Evolutionary conservation across 179 eudicot species (phyloP).

Genomic region (Amaranthus tricolor): DNA sequence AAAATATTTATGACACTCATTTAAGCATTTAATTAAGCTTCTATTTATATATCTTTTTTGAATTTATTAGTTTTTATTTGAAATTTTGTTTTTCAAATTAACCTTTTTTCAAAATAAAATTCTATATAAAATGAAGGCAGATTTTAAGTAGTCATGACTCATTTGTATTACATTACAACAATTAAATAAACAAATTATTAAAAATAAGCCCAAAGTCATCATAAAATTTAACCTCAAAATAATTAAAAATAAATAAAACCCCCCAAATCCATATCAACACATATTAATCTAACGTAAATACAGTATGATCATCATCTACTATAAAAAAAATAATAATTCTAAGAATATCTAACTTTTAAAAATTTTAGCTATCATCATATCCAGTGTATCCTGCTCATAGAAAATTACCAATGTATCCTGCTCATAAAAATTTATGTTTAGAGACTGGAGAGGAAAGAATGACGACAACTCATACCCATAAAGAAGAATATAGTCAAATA

Average conservation of each 20-base stretch:
- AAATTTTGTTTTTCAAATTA: no score
- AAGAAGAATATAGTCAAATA: no score
- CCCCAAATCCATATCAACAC: constrained; percentile 16
- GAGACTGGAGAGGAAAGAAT: no score
- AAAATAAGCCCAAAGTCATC: constrained; percentile 14
- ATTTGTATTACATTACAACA: constrained; percentile 9
- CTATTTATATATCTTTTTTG: no score
- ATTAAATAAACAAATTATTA: constrained; percentile 19
- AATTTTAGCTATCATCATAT: neutral
- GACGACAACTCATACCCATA: no score
- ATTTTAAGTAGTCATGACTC: constrained; percentile 3
- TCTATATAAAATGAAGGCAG: neutral
- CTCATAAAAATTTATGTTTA: no score
- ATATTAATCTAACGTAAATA: constrained; percentile 10
- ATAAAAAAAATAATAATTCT: neutral
- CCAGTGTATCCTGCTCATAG: no score
- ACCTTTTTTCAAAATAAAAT: neutral
- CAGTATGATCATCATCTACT: neutral
- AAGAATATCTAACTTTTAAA: neutral
- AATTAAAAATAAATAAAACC: neutral
- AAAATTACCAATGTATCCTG: no score
- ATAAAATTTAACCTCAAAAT: neutral
- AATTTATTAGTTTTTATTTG: no score
- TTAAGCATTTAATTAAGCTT: no score
- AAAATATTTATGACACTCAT: no score